These are phyloP conservation scores for Sporothrix dimorphospora DNA, from an alignment of 2,329 filamentous ascomycete genomes.

Conservation along the genomic window DNA sequence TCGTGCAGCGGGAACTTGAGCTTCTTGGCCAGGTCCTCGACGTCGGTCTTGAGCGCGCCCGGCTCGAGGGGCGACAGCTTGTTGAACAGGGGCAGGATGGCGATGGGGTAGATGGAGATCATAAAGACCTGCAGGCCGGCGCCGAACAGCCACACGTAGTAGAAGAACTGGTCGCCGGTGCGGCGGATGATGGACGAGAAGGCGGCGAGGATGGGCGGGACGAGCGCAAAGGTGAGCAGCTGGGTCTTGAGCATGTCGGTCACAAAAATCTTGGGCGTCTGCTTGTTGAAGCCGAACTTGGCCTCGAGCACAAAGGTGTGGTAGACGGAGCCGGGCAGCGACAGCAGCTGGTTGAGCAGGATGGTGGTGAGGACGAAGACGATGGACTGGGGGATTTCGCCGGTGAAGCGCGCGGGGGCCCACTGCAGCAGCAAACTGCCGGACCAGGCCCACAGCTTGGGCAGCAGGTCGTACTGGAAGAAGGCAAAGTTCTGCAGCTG, in stretches of 20 bases:
- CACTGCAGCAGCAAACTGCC: constrained; percentile 74
- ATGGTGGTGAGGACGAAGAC: constrained; percentile 89
- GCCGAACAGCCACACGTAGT: constrained; percentile 94
- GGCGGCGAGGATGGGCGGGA: constrained; percentile 84
- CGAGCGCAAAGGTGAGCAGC: constrained; percentile 75
- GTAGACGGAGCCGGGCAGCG: constrained; percentile 83
- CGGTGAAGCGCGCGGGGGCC: constrained; percentile 76
- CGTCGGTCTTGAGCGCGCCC: constrained; percentile 82
- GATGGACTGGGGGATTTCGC: constrained; percentile 92
- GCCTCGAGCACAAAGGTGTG: constrained; percentile 95
- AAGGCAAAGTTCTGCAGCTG: constrained; percentile 88
- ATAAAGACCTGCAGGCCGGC: constrained; percentile 88
- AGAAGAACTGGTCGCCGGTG: constrained; percentile 94
- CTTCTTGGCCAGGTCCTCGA: constrained; percentile 80
- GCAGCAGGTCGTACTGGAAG: constrained; percentile 88
- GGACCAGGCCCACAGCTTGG: constrained; percentile 84
- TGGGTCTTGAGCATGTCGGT: constrained; percentile 92
- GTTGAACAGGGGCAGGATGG: constrained; percentile 95
- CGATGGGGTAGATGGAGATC: constrained; percentile 94
- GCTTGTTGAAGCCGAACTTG: constrained; percentile 98
- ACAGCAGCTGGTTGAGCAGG: constrained; percentile 76
- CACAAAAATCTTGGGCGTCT: constrained; percentile 85
- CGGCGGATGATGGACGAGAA: constrained; percentile 94
- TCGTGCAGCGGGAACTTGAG: constrained; percentile 92
- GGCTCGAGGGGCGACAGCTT: constrained; percentile 91